Base-by-base conservation (phyloP, 148 eudicot genomes). In the Rhododendron griersonianum region DNA sequence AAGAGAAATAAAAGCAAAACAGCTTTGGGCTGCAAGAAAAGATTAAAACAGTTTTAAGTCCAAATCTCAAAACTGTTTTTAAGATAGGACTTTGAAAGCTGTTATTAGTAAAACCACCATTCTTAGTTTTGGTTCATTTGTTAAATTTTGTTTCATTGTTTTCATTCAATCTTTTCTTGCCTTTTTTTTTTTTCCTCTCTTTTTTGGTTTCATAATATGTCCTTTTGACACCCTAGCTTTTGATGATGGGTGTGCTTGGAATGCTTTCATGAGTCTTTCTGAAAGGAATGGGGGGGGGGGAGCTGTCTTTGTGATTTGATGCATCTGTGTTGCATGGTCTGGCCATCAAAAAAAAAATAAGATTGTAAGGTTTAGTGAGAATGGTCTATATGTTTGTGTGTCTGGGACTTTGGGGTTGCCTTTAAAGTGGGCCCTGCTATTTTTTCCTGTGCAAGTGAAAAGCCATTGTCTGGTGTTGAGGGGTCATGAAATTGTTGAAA, bases 321-420 rank as follows among this genome's bases (percentile, higher is more conserved):
- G 83, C 86, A 86, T 74, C 80, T 78, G 50, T 35, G 87, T 78
- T 69, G 82, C 84, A 81, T 82, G 75, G 80, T 80, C 84, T 82
- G 85, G 78, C 83, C 65, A 84, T 84, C 53, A 25, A 39, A 85
- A 87, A 85, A 87, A 84, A 87, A 85, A 87, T 78, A 83, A 67
- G 78, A 35, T 80, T 87, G 86, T 87, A 87, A 86, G 86, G 80
- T 18, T 65, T 86, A 30, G 50, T 86, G 77, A 67, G 83, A 78
- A 81, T 86, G 88, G 88, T 81, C n/a, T n/a, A 81, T 81, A 3
- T 88, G 84, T 87, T 78, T 87, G 76, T 83, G 77, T 86, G 87
- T 88, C 85, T 85, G 48, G 79, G 87, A 6, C 45, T 41, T 41
- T 41, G 45, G 45, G 57, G 50, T 85, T 57, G 33, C 85, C 74